Conservation (phyloP, 1,284 basidiomycete species). For the Melampsora larici-populina region DNA sequence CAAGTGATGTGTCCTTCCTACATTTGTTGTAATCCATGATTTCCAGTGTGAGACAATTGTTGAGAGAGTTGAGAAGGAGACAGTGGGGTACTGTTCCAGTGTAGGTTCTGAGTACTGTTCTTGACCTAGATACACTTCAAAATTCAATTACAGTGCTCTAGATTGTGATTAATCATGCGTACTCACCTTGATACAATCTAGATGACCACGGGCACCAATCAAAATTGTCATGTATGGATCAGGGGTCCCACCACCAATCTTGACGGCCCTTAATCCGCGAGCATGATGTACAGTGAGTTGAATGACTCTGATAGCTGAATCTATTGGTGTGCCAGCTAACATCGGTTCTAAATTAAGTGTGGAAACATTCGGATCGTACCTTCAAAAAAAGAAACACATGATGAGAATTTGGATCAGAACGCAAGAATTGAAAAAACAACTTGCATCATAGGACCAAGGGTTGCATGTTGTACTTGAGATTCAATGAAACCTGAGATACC, state of each 20-base stretch:
- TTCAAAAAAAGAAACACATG: constrained; percentile 74
- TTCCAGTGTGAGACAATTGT: constrained; percentile 72
- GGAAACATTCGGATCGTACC: constrained; percentile 89
- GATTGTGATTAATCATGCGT: too few relatives aligned
- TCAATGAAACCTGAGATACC: constrained; percentile 87
- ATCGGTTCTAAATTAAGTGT: constrained; percentile 94
- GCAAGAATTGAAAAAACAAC: background rate
- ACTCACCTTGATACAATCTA: constrained; percentile 18
- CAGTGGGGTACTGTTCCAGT: constrained; percentile 93
- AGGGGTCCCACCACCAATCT: constrained; percentile 89
- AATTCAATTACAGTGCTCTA: constrained; percentile 49
- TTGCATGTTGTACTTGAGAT: constrained; percentile 78
- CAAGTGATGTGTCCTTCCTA: constrained; percentile 74
- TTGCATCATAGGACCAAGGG: constrained; percentile 52
- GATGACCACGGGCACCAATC: constrained; percentile 64
- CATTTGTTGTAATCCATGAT: constrained; percentile 89
- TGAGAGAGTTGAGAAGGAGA: constrained; percentile 77
- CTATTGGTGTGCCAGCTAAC: constrained; percentile 79
- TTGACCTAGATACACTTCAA: constrained; percentile 51
- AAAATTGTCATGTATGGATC: constrained; percentile 80
- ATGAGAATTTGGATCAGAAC: constrained; percentile 11
- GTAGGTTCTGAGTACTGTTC: constrained; percentile 64
- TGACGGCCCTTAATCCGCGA: constrained; percentile 60
- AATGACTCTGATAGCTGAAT: constrained; percentile 81
- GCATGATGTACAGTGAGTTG: constrained; percentile 79